A percentile compares a stretch with the other conserved stretches of the same genome.
Conservation (phyloP, 495 filamentous ascomycete species). For the Penicillium goetzii region DNA sequence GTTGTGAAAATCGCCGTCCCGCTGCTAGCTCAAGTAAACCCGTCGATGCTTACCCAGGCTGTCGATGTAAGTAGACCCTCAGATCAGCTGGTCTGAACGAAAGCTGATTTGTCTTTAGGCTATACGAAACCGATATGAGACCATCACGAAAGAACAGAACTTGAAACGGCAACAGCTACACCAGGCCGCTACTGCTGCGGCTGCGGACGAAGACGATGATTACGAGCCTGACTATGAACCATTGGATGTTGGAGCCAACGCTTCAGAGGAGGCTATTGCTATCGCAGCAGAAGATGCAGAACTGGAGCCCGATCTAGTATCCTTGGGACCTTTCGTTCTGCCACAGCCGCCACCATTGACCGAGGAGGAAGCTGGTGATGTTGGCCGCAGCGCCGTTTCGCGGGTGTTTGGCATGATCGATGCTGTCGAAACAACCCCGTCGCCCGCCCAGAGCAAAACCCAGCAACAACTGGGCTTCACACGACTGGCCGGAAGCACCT, state of each 20-base stretch:
- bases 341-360: constrained; percentile 76
- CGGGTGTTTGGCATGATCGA: constrained; percentile 79
- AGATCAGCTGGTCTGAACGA: constrained; percentile 3
- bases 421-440: constrained; percentile 65
- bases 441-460: constrained; percentile 46
- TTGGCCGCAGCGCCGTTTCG: constrained; percentile 68
- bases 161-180: constrained; percentile 42
- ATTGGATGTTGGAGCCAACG: constrained; percentile 72
- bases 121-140: constrained; percentile 53
- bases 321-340: constrained; percentile 72
- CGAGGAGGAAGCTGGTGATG: constrained; percentile 65
- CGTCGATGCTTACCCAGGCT: constrained; percentile 64
- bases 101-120: constrained; percentile 40
- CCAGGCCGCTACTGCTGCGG: constrained; percentile 38
- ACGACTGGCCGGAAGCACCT: constrained; percentile 79
- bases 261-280: constrained; percentile 70
- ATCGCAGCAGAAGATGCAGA: constrained; percentile 57
- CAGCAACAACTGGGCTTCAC: constrained; percentile 66
- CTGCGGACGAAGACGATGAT: constrained; percentile 83
- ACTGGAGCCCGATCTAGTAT: constrained; percentile 56
- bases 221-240: constrained; percentile 85
- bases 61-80: constrained; percentile 54
- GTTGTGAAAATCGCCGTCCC: constrained; percentile 77
- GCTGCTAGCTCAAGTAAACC: constrained; percentile 66
- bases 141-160: constrained; percentile 47